Evolutionary conservation across 1,284 basidiomycete species (phyloP), one percentile per base, ranked within the genome.

Genomic region (Apiotrichum gracile): DNA sequence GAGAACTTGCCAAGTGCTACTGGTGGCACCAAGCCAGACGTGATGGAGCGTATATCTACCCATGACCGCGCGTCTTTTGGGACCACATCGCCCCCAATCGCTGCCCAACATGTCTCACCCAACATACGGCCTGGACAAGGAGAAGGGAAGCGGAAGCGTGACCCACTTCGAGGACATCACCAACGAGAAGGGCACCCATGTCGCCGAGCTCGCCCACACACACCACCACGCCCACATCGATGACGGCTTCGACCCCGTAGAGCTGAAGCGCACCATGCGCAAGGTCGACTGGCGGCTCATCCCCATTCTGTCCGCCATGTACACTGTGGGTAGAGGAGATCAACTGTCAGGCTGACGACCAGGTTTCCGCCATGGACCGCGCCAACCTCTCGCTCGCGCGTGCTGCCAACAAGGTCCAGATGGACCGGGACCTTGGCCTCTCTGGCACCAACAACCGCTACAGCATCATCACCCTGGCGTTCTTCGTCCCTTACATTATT

Each of bases 401-500:
- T 5, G 48, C 52, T 4, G 56, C 52, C 49, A 58, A 58, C 52
- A 27, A 52, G 4, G 26, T 39, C 21, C 25, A 33, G n/a, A 74
- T 73, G 64, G 57, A 58, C 69, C 25, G 29, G 5, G 65, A 57
- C 12, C 57, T 74, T 10, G 21, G 31, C 41, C 24, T 44, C 31
- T 5, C 5, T 12, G n/a, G 13, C 13, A 9, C 13, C 8, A 72
- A 69, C 31, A 69, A 74, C 40, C 62, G 70, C 34, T 76, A 75
- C 61, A 65, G 65, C 29, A 66, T 75, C 49, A 65, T 72, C 48
- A 64, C 68, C 3, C 58, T 73, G 21, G 59, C 68, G 17, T 72
- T 74, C 61, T 74, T 73, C 61, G 54, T 69, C 31, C 67, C 71
- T 13, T 72, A 74, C 57, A 68, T 76, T 51, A 62, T 77, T 61